A percentile compares a stretch with the other conserved stretches of the same genome.
Evolutionary conservation across 176 grass and related monocot genomes (phyloP).

Genomic region (Lolium multiflorum): DNA sequence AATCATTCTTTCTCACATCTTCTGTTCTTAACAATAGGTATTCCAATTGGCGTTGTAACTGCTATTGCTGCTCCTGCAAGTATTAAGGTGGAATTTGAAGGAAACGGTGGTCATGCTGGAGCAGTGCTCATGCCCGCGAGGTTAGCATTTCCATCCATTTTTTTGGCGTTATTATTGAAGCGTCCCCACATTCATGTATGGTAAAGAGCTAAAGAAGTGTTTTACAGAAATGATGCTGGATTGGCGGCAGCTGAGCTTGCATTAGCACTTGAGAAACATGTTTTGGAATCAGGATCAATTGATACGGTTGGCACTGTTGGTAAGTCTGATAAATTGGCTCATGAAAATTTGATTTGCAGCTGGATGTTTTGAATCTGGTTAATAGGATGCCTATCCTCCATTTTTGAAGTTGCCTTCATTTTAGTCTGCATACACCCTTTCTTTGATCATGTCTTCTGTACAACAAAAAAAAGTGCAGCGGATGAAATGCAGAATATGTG

Average conservation of each 20-base stretch:
- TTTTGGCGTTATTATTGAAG: background rate
- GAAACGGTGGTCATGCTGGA: slow-evolving; percentile 94
- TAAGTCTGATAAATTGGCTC: slow-evolving; percentile 44
- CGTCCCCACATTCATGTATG: background rate
- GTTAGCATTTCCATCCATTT: slow-evolving; percentile 50
- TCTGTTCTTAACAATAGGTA: slow-evolving; percentile 55
- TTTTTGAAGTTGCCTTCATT: slow-evolving; percentile 1
- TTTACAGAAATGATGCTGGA: slow-evolving; percentile 92
- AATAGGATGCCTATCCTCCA: background rate
- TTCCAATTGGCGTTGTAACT: slow-evolving; percentile 93
- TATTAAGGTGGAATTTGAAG: slow-evolving; percentile 85
- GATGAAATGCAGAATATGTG: background rate
- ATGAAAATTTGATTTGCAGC: slow-evolving; percentile 24
- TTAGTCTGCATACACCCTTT: background rate
- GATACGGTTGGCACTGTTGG: slow-evolving; percentile 95
- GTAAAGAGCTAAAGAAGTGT: background rate
- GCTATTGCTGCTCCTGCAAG: slow-evolving; percentile 98
- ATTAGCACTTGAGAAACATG: slow-evolving; percentile 89
- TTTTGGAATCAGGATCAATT: slow-evolving; percentile 86
- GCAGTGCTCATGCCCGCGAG: slow-evolving; percentile 93
- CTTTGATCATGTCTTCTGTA: background rate
- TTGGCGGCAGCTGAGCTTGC: slow-evolving; percentile 87
- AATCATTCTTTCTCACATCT: slow-evolving; percentile 26
- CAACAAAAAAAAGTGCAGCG: background rate
- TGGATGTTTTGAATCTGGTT: background rate